A percentile compares a stretch with the other conserved stretches of the same genome.
These are phyloP conservation scores for Pseudopyrenochaeta lycopersici DNA, from an alignment of 2,329 filamentous ascomycete species.

Conservation along the genomic window DNA sequence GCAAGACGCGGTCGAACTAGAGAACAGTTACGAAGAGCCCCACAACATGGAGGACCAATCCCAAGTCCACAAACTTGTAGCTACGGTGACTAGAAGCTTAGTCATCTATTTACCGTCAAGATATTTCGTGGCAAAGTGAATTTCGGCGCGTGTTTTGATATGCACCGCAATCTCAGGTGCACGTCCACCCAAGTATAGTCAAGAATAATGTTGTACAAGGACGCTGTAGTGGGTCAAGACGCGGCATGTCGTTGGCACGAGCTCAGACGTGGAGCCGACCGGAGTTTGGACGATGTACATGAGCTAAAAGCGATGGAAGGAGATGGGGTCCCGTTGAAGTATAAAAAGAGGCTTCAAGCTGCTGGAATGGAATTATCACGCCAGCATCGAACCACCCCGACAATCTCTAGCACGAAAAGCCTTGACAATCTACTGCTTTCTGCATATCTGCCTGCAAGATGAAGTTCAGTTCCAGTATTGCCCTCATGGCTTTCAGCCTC, in stretches of 20 bases:
- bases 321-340: constrained; percentile 10
- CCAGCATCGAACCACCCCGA: constrained; percentile 20
- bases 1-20: constrained; percentile 1
- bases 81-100: constrained; percentile 12
- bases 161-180: constrained; percentile 9
- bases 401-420: constrained; percentile 6
- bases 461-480: constrained; percentile 41
- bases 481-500: constrained; percentile 38
- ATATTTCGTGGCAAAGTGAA: background rate
- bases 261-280: background rate
- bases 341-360: constrained; percentile 33
- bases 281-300: background rate
- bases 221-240: constrained; percentile 3
- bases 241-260: background rate
- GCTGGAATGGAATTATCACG: constrained; percentile 17
- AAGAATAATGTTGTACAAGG: constrained; percentile 2
- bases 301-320: background rate
- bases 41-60: background rate
- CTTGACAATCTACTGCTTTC: constrained; percentile 1
- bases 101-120: constrained; percentile 18
- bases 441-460: constrained; percentile 29
- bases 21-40: background rate
- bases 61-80: background rate
- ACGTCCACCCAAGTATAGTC: constrained; percentile 7
- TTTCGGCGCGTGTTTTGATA: background rate